Evolutionary conservation across 23 red algal genomes (phyloP).

Genomic region (Gracilaria caudata): DNA sequence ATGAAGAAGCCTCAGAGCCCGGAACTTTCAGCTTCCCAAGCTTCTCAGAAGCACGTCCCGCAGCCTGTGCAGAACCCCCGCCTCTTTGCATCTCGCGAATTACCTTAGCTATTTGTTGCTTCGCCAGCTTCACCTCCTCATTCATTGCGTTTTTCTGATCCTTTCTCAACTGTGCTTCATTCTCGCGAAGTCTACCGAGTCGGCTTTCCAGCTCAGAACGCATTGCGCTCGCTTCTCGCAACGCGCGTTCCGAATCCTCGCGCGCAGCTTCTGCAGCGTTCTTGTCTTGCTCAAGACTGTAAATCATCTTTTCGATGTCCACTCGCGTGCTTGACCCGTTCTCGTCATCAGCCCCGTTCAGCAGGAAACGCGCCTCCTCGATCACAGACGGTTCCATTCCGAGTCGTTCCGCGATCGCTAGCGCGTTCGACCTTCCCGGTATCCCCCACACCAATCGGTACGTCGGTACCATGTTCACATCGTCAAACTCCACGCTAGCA

Average conservation of each 20-base stretch:
- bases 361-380: slow-evolving; percentile 47
- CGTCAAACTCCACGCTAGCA: slow-evolving; percentile 95
- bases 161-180: slow-evolving; percentile 57
- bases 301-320: slow-evolving; percentile 72
- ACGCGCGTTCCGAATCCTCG: slow-evolving; percentile 38
- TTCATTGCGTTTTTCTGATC: slow-evolving; percentile 53
- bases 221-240: slow-evolving; percentile 38
- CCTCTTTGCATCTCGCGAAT: slow-evolving; percentile 75
- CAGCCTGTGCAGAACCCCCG: slow-evolving; percentile 67
- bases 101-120: slow-evolving; percentile 68
- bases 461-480: slow-evolving; percentile 77
- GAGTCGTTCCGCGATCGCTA: slow-evolving; percentile 86
- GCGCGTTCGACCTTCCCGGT: slow-evolving; percentile 87
- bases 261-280: slow-evolving; percentile 48
- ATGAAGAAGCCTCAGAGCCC: neutral
- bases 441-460: slow-evolving; percentile 97
- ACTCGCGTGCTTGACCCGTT: slow-evolving; percentile 19
- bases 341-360: slow-evolving; percentile 24
- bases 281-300: slow-evolving; percentile 63
- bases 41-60: slow-evolving; percentile 51
- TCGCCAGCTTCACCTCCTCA: slow-evolving; percentile 65
- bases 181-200: slow-evolving; percentile 28
- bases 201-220: slow-evolving; percentile 54
- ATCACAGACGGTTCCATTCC: slow-evolving; percentile 59
- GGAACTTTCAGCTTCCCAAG: slow-evolving; percentile 39